Conservation (phyloP, 176 grass and related monocot species). For the Triticum monococcum region DNA sequence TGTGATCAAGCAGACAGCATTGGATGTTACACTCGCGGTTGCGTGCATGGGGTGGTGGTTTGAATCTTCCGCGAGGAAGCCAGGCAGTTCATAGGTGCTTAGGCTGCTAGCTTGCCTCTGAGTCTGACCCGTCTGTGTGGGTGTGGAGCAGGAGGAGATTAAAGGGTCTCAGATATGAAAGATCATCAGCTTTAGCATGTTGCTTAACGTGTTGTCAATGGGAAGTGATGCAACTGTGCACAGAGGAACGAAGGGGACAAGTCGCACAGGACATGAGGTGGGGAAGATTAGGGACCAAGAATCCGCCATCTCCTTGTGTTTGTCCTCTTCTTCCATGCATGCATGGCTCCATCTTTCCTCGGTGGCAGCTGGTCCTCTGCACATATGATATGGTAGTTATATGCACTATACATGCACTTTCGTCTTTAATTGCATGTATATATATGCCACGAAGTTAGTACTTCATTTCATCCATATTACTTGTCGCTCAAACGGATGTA, state of each 20-base stretch:
- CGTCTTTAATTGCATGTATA: too few species aligned
- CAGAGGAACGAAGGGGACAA: conserved; percentile 36
- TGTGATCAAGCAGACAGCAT: background rate
- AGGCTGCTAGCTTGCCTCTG: background rate
- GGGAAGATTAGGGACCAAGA: conserved; percentile 37
- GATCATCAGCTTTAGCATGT: conserved; percentile 14
- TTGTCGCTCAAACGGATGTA: too few species aligned
- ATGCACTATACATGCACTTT: too few species aligned
- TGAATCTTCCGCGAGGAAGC: conserved; percentile 22
- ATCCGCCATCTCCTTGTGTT: conserved; percentile 27
- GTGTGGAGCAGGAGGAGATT: background rate
- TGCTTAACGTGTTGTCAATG: conserved; percentile 62
- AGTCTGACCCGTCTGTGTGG: background rate
- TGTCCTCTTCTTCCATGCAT: conserved; percentile 21
- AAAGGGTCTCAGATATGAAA: conserved; percentile 5
- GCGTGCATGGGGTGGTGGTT: conserved; percentile 22
- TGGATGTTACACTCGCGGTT: background rate
- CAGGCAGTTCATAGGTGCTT: background rate
- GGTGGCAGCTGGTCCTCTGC: background rate
- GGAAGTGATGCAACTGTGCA: conserved; percentile 62
- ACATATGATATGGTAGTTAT: too few species aligned
- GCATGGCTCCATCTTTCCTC: conserved; percentile 20
- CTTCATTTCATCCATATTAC: too few species aligned
- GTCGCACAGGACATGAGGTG: conserved; percentile 33
- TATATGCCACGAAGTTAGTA: too few species aligned